These are phyloP conservation scores for Boletus holoroseus DNA, from an alignment of 1,284 basidiomycete genomes.

Conservation along the genomic window DNA sequence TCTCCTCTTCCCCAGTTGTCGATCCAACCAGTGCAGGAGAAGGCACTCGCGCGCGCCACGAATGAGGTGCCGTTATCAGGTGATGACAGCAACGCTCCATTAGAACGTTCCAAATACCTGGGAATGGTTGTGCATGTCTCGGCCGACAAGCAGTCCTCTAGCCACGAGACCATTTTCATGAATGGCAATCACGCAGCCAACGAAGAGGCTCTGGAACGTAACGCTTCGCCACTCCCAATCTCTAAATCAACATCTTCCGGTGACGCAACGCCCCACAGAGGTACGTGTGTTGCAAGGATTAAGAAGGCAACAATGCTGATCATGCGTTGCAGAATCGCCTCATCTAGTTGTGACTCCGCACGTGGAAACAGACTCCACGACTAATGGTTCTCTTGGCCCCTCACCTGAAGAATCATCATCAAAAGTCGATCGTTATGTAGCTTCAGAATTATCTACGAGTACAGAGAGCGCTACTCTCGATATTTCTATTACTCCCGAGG, in stretches of 20 bases:
- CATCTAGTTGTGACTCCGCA: slow-evolving; percentile 10
- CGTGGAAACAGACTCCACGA: slow-evolving; percentile 12
- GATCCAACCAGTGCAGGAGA: slow-evolving; percentile 26
- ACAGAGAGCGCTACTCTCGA: slow-evolving; percentile 10
- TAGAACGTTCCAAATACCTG: slow-evolving; percentile 21
- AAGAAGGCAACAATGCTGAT: slow-evolving; percentile 12
- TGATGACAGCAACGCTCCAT: slow-evolving; percentile 10
- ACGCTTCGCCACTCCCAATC: slow-evolving; percentile 3
- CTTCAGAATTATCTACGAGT: slow-evolving; percentile 6
- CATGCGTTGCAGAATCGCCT: slow-evolving; percentile 13
- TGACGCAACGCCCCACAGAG: slow-evolving; percentile 11
- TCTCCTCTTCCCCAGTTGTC: slow-evolving; percentile 17
- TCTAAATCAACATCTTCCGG: slow-evolving; percentile 9
- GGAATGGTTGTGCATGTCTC: slow-evolving; percentile 16
- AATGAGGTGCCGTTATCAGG: slow-evolving; percentile 12
- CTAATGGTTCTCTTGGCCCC: slow-evolving; percentile 1
- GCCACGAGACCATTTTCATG: slow-evolving; percentile 24
- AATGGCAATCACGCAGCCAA: slow-evolving; percentile 12
- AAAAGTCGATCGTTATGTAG: slow-evolving; percentile 5
- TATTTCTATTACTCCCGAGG: slow-evolving; percentile 5
- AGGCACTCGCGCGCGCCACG: slow-evolving; percentile 11
- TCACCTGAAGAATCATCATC: slow-evolving; percentile 6
- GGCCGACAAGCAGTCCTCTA: slow-evolving; percentile 13
- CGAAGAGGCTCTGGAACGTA: slow-evolving; percentile 8
- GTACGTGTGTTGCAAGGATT: slow-evolving; percentile 10